Conservation (phyloP, 306 rosid genomes). For the Malus asiatica region DNA sequence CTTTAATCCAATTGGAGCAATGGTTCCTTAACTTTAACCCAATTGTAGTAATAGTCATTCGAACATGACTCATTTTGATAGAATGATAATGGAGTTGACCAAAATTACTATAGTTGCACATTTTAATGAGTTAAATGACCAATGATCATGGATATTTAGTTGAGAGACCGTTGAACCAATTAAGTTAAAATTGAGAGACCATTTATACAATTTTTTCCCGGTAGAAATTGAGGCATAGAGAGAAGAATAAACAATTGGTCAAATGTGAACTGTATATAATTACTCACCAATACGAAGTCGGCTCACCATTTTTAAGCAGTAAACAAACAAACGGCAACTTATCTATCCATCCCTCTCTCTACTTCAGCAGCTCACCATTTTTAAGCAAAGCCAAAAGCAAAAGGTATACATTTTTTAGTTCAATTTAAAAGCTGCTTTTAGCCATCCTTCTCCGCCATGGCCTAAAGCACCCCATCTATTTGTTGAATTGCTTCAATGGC, state of each 20-base stretch:
- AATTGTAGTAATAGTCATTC: too few species aligned
- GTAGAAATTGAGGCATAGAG: neutral
- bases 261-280: too few species aligned
- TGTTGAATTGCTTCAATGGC: conserved; percentile 48
- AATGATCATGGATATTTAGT: too few species aligned
- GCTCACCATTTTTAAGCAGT: neutral
- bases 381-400: neutral
- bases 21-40: too few species aligned
- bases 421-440: neutral
- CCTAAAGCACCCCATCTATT: conserved; percentile 17
- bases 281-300: neutral
- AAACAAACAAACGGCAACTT: neutral
- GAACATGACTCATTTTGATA: too few species aligned
- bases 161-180: too few species aligned
- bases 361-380: neutral
- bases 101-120: too few species aligned
- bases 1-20: too few species aligned
- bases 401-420: neutral
- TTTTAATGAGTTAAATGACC: too few species aligned
- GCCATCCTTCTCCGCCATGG: neutral
- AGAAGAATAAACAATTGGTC: neutral
- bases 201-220: too few species aligned
- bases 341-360: neutral
- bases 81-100: too few species aligned
- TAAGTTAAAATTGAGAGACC: too few species aligned